Percentiles rank a stretch among this genome's conserved stretches.
These are phyloP conservation scores for Tricholoma furcatifolium DNA, from an alignment of 768 basidiomycete species.

Conservation along the genomic window DNA sequence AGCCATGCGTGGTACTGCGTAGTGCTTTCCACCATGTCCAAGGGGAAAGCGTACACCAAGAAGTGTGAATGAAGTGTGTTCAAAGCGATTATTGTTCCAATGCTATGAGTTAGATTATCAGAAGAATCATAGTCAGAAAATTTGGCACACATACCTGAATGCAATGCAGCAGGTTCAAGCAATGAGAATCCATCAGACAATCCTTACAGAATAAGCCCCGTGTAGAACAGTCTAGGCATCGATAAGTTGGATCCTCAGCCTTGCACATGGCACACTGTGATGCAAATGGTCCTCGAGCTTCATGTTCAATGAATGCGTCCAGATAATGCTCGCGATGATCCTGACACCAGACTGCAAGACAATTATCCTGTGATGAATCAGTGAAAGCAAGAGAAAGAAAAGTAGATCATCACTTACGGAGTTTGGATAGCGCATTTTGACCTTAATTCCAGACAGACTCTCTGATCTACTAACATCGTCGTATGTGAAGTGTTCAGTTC, in stretches of 20 bases:
- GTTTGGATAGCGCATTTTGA: constrained; percentile 14
- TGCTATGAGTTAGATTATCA: background rate
- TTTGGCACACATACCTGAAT: background rate
- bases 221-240: background rate
- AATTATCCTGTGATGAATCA: constrained; percentile 10
- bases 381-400: background rate
- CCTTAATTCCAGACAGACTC: background rate
- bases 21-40: constrained; percentile 17
- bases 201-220: constrained; percentile 16
- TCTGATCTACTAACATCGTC: background rate
- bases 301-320: constrained; percentile 10
- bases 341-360: constrained; percentile 12
- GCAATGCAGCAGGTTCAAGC: background rate
- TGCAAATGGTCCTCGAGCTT: constrained; percentile 16
- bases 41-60: constrained; percentile 11
- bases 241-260: background rate
- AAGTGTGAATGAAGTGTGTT: background rate
- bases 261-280: background rate
- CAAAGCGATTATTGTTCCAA: background rate
- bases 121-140: background rate
- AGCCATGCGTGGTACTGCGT: constrained; percentile 3
- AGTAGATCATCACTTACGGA: constrained; percentile 8
- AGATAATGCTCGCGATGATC: constrained; percentile 13
- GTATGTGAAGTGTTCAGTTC: too few species aligned
- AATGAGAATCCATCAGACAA: constrained; percentile 16